Evolutionary conservation across 345 rosid species (phyloP).

Genomic region (Microthlaspi erraticum): DNA sequence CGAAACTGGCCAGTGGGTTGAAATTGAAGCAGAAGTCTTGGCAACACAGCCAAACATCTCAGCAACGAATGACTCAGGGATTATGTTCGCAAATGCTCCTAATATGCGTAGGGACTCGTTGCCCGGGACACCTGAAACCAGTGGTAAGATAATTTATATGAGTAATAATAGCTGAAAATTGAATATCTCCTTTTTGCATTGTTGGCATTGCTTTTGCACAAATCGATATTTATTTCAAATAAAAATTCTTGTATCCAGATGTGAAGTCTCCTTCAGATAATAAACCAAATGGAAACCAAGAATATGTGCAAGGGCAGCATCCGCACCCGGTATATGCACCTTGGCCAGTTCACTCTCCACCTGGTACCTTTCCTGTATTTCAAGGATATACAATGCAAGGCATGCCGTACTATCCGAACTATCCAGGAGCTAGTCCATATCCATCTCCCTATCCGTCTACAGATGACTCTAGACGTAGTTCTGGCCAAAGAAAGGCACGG

Average conservation of each 20-base stretch:
- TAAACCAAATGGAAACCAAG: constrained; percentile 58
- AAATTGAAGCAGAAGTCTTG: constrained; percentile 79
- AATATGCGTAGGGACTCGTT: constrained; percentile 55
- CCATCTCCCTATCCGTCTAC: constrained; percentile 69
- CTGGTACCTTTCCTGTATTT: constrained; percentile 72
- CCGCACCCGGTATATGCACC: constrained; percentile 76
- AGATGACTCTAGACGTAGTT: constrained; percentile 60
- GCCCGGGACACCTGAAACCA: constrained; percentile 59
- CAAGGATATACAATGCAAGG: constrained; percentile 93
- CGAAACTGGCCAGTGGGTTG: constrained; percentile 93
- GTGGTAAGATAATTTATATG: constrained; percentile 49
- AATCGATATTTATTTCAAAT: constrained; percentile 9
- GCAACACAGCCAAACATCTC: constrained; percentile 61
- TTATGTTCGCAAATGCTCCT: constrained; percentile 58
- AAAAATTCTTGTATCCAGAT: constrained; percentile 49
- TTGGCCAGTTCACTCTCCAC: constrained; percentile 92
- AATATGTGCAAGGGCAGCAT: constrained; percentile 74
- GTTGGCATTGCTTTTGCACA: constrained; percentile 23
- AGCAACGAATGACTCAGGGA: constrained; percentile 65
- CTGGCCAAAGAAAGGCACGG: constrained; percentile 60
- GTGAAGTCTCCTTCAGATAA: constrained; percentile 60
- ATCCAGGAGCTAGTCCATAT: constrained; percentile 67
- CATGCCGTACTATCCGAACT: constrained; percentile 74
- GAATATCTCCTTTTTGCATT: background rate
- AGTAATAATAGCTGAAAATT: constrained; percentile 3